These are phyloP conservation scores for Pyrenula aspistea DNA, from an alignment of 495 filamentous ascomycete species.

Conservation along the genomic window DNA sequence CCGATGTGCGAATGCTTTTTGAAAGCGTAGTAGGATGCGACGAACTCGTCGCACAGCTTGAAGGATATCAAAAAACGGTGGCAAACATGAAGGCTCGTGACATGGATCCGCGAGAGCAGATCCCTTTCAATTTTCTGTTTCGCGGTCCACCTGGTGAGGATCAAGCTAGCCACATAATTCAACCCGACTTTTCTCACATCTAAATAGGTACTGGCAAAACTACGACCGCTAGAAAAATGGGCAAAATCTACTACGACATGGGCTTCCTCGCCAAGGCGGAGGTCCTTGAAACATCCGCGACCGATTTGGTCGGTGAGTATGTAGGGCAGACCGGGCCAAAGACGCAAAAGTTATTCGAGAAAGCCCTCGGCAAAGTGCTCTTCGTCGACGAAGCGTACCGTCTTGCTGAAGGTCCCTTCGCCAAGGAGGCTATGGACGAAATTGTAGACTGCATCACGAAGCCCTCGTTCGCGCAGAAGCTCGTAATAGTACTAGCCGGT, in stretches of 20 bases:
- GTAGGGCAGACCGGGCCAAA: constrained; percentile 38
- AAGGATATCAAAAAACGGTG: constrained; percentile 46
- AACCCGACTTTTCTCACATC: background rate
- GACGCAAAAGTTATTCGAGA: constrained; percentile 22
- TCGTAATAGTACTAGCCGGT: constrained; percentile 66
- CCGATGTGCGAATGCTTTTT: constrained; percentile 47
- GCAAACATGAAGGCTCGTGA: constrained; percentile 32
- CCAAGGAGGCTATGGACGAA: constrained; percentile 63
- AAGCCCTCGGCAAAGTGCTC: constrained; percentile 43
- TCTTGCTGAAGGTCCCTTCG: constrained; percentile 41
- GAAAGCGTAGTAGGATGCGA: constrained; percentile 57
- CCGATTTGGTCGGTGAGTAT: constrained; percentile 49
- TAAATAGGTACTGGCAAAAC: constrained; percentile 61
- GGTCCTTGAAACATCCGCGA: constrained; percentile 48
- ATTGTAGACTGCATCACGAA: constrained; percentile 59
- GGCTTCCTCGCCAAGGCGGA: constrained; percentile 42
- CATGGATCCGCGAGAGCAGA: constrained; percentile 43
- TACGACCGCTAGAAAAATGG: constrained; percentile 58
- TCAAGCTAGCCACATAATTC: background rate
- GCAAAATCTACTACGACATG: constrained; percentile 62
- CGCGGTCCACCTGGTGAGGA: constrained; percentile 49
- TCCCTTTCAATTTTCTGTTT: constrained; percentile 54
- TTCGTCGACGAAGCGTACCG: constrained; percentile 55
- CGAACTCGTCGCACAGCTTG: constrained; percentile 40
- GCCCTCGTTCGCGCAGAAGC: constrained; percentile 43